Evolutionary conservation across 805 yeast genomes (phyloP), one percentile per base, ranked within the genome.

Genomic region (Citeromyces nyonsensis): DNA sequence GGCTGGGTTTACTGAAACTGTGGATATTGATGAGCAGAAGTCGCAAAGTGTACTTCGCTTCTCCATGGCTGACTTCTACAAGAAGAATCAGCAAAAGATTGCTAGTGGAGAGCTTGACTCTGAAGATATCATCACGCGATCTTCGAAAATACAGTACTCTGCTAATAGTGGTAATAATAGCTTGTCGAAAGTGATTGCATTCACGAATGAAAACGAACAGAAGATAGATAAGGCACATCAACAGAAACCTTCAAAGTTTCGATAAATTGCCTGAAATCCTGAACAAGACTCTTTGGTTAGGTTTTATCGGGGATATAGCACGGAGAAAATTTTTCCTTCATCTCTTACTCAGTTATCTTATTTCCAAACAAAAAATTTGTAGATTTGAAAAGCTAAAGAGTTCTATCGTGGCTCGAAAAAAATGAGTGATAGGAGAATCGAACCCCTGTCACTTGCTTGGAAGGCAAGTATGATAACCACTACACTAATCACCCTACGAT

Each of bases 381-480:
- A n/a, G n/a, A n/a, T n/a, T n/a, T n/a, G n/a, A n/a, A n/a, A n/a
- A n/a, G 22, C 22, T 18, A 18, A 7, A 18, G 7, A 7, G 7
- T 7, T 18, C 22, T 5, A 18, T 18, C 7, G 6, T 18, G 22
- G 22, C 6, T 18, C 5, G 41, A 40, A 44, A 38, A 36, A 37
- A 35, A 42, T 73, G 83, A 75, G 74, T 73, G 76, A 75, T 73
- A 73, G 78, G 84, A 79, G 88, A 78, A 74, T 78, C 85, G 88
- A 78, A 78, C 88, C 85, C 86, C 69, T 75, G 83, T 72, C 86
- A 63, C 77, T 72, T 73, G 84, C 86, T 79, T 78, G 86, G 86
- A 79, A 78, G 85, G 85, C 84, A 73, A 70, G 73, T 63, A 77
- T 78, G 82, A 73, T 78, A 74, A 73, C 88, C 86, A 73, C 82